phyloP scores from a whole-genome alignment of 1,284 basidiomycete genomes.

The Coniferiporia sulphurascens region DNA sequence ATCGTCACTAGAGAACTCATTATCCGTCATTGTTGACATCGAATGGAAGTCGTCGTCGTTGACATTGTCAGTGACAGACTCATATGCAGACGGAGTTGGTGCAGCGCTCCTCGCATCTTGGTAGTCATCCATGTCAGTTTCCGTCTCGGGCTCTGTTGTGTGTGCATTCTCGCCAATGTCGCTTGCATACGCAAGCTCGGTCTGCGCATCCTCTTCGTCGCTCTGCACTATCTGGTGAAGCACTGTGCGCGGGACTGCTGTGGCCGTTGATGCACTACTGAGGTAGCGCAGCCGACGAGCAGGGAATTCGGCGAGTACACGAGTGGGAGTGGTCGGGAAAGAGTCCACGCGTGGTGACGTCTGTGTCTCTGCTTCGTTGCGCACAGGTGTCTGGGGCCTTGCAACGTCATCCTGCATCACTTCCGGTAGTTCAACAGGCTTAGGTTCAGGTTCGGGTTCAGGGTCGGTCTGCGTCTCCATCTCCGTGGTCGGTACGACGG shows the following conservation, averaged over 20 bases:
- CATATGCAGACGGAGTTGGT: constrained; percentile 50
- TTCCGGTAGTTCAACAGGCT: constrained; percentile 26
- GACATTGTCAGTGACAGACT: constrained; percentile 29
- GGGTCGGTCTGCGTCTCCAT: constrained; percentile 22
- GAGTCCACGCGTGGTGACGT: constrained; percentile 12
- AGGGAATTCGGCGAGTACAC: constrained; percentile 41
- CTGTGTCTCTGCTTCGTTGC: constrained; percentile 21
- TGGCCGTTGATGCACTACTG: constrained; percentile 47
- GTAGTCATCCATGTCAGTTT: constrained; percentile 73
- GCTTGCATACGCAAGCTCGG: constrained; percentile 49
- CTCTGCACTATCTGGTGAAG: constrained; percentile 30
- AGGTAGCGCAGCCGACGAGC: constrained; percentile 29
- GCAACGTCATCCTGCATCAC: constrained; percentile 33
- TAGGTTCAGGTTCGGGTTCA: constrained; percentile 22
- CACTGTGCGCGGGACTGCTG: constrained; percentile 26
- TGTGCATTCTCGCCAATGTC: neutral
- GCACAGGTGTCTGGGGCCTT: constrained; percentile 13
- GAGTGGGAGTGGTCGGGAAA: constrained; percentile 37
- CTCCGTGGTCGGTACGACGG: constrained; percentile 18
- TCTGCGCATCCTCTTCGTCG: constrained; percentile 30
- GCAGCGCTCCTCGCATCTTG: constrained; percentile 76
- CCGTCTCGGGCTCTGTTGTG: constrained; percentile 52
- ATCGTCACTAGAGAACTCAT: constrained; percentile 42
- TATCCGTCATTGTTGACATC: constrained; percentile 65
- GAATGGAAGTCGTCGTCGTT: constrained; percentile 69